These are phyloP conservation scores for Cudoniella acicularis DNA, from an alignment of 495 filamentous ascomycete species.

Conservation along the genomic window DNA sequence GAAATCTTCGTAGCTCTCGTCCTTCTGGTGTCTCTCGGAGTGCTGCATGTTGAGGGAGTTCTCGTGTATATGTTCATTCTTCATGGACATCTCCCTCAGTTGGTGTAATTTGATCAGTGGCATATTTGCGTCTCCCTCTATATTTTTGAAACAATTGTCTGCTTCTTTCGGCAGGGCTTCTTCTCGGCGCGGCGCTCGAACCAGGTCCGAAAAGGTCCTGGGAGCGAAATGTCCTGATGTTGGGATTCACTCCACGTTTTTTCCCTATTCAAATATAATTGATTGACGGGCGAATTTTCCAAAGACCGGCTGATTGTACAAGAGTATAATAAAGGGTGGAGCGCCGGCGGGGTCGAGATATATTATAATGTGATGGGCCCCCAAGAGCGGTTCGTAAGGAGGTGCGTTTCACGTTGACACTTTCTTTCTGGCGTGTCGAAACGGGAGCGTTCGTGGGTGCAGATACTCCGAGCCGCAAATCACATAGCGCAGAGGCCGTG, in stretches of 20 bases:
- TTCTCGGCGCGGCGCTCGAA: neutral
- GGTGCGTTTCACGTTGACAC: neutral
- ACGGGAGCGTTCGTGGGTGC: neutral
- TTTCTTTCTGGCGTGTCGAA: neutral
- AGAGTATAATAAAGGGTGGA: neutral
- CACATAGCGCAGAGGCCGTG: neutral
- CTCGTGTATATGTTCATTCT: neutral
- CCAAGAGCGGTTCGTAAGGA: neutral
- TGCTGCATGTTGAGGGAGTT: constrained; percentile 5
- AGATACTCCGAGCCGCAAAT: neutral
- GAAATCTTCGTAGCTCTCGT: constrained; percentile 17
- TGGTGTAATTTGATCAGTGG: constrained; percentile 10
- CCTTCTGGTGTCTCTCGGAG: constrained; percentile 10
- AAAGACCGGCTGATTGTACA: neutral
- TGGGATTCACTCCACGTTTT: neutral
- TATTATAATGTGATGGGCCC: neutral
- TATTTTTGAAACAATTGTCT: constrained; percentile 5
- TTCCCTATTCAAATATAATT: neutral
- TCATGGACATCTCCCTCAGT: constrained; percentile 9
- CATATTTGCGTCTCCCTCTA: neutral
- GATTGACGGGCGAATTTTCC: neutral
- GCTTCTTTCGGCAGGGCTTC: neutral
- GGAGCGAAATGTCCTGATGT: neutral
- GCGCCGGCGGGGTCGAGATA: neutral
- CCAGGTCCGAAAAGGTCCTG: neutral